phyloP scores from a whole-genome alignment of 2,329 filamentous ascomycete genomes.

The Purpureocillium lavendulum region DNA sequence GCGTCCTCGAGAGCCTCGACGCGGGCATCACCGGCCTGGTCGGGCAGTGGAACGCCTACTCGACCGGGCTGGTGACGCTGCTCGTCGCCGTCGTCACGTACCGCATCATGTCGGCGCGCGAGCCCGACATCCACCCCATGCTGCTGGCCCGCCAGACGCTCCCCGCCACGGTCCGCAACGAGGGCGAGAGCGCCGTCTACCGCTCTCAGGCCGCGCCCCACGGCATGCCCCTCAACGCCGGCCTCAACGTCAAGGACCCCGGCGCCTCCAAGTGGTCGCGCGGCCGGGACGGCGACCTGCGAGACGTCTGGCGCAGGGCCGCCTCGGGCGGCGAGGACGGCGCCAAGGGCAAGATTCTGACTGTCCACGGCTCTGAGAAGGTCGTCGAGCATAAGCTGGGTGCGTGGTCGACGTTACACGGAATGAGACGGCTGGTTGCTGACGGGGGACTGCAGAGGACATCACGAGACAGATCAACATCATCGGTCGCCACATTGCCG shows the following conservation, averaged over 20 bases:
- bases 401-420: slow-evolving; percentile 17
- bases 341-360: slow-evolving; percentile 65
- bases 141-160: slow-evolving; percentile 79
- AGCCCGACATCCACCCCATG: slow-evolving; percentile 88
- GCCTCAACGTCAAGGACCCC: slow-evolving; percentile 74
- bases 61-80: slow-evolving; percentile 58
- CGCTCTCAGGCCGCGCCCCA: slow-evolving; percentile 78
- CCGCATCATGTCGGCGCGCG: slow-evolving; percentile 60
- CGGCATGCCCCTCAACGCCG: slow-evolving; percentile 69
- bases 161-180: slow-evolving; percentile 69
- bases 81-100: slow-evolving; percentile 63
- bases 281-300: slow-evolving; percentile 80
- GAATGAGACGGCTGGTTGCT: slow-evolving; percentile 1
- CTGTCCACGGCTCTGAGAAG: slow-evolving; percentile 68
- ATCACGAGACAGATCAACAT: slow-evolving; percentile 81
- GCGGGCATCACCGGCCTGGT: slow-evolving; percentile 59
- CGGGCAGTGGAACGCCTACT: slow-evolving; percentile 74
- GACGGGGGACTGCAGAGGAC: slow-evolving; percentile 41
- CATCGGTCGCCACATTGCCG: slow-evolving; percentile 68
- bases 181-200: slow-evolving; percentile 79
- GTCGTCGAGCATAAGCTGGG: slow-evolving; percentile 63
- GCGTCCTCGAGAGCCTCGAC: slow-evolving; percentile 57
- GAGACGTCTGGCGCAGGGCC: slow-evolving; percentile 80
- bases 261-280: slow-evolving; percentile 74
- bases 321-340: slow-evolving; percentile 57